phyloP scores from a whole-genome alignment of 345 rosid species.

The Passiflora organensis region DNA sequence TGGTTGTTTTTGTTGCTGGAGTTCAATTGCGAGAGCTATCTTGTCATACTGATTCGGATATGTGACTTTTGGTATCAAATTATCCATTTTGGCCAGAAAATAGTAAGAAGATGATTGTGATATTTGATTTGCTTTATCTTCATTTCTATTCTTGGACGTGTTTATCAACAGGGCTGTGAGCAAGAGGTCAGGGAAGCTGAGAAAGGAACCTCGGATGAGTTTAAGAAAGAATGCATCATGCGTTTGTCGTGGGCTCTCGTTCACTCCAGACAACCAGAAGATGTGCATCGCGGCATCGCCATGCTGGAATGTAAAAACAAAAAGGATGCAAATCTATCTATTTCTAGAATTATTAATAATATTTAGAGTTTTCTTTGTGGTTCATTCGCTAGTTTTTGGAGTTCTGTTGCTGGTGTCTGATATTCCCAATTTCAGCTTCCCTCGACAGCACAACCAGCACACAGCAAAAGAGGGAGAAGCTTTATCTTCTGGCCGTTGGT shows the following conservation, averaged over 20 bases:
- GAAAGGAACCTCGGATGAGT: conserved; percentile 42
- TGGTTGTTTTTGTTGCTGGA: no score
- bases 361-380: no score
- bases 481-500: conserved; percentile 83
- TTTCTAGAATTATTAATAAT: no score
- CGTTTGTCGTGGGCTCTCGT: conserved; percentile 84
- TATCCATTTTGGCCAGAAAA: no score
- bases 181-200: conserved; percentile 59
- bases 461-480: conserved; percentile 42
- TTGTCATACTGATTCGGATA: no score
- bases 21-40: no score
- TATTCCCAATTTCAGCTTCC: conserved; percentile 66
- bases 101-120: no score
- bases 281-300: conserved; percentile 76
- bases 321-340: no score
- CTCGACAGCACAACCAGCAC: conserved; percentile 37
- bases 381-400: no score
- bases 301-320: conserved; percentile 68
- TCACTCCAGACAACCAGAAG: conserved; percentile 54
- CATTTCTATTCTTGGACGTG: neutral
- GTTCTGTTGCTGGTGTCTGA: no score
- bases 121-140: neutral
- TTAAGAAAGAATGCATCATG: conserved; percentile 52
- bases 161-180: conserved; percentile 58
- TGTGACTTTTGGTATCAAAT: no score